A percentile compares a stretch with the other conserved stretches of the same genome.
phyloP scores from a whole-genome alignment of 2,329 filamentous ascomycete species.

The Rugonectria rugulosa region DNA sequence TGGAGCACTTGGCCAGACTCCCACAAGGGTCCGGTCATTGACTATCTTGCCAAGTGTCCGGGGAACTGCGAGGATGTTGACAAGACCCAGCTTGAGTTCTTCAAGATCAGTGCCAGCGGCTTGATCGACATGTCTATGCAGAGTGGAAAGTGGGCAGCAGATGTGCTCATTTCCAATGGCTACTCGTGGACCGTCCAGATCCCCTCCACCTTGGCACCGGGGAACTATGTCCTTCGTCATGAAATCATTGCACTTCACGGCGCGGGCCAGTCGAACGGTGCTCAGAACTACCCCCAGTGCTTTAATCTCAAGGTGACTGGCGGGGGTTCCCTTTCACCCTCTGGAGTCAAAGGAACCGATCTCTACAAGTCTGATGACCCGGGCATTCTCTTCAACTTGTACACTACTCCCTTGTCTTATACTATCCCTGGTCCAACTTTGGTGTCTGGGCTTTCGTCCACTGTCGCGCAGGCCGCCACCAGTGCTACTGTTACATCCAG shows the following conservation, averaged over 20 bases:
- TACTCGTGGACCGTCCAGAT: conserved; percentile 45
- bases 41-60: conserved; percentile 68
- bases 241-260: conserved; percentile 61
- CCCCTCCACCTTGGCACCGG: conserved; percentile 42
- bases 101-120: conserved; percentile 69
- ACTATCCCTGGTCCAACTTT: conserved; percentile 40
- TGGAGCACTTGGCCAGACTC: conserved; percentile 53
- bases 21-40: conserved; percentile 64
- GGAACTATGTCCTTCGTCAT: conserved; percentile 58
- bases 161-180: conserved; percentile 51
- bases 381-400: conserved; percentile 45
- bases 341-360: conserved; percentile 41
- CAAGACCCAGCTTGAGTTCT: conserved; percentile 62
- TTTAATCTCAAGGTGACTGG: conserved; percentile 56
- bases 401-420: conserved; percentile 37
- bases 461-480: conserved; percentile 17
- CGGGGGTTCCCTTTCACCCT: conserved; percentile 44
- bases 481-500: conserved; percentile 29
- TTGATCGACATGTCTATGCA: conserved; percentile 56
- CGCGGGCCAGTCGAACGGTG: conserved; percentile 51
- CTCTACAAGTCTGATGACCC: conserved; percentile 41
- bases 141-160: conserved; percentile 46
- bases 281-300: conserved; percentile 61
- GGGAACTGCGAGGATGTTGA: conserved; percentile 63
- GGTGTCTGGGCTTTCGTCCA: conserved; percentile 26